Evolutionary conservation across 345 rosid genomes (phyloP), one percentile per base, ranked within the genome.

Genomic region (Salix koriyanagi): DNA sequence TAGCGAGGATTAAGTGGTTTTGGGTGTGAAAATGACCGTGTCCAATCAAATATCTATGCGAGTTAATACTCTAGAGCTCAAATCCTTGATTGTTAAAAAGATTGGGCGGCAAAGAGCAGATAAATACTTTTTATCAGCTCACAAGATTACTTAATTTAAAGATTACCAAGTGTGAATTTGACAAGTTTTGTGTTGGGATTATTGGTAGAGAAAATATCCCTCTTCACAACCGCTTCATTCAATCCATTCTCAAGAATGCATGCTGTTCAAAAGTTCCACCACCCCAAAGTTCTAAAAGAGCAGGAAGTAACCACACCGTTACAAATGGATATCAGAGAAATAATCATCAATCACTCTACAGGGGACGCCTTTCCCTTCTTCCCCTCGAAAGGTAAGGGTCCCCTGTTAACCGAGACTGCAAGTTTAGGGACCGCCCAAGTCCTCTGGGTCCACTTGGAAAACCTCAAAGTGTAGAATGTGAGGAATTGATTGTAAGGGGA

Each of bases 321-420:
- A 81, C 83, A 11, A 83, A 83, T 71, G 89, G 89, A 67, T 72
- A 68, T 60, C 84, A 79, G 74, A 86, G 79, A 74, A 81, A 82
- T 76, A 67, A 78, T 78, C 85, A 84, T 74, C 82, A 84, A 77
- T 83, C 87, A 13, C 74, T 89, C 7, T 79, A 83, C 34, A n/a
- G 79, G 87, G 39, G 91, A 88, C 68, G 28, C 64, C 28, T 79
- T 79, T 88, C 75, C 89, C 90, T 13, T 83, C 71, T 77, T 89
- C 92, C 21, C 88, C 88, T 30, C 88, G 87, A 44, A 88, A 83
- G 78, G 91, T 89, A 37, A 83, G 88, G 88, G 84, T 83, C 88
- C 30, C 80, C 81, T 1, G 69, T 23, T 75, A 65, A 72, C 67
- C 69, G 81, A 52, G 88, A 85, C 18, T 73, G 86, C 78, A 88